These are phyloP conservation scores for Ambrosia hybrid DNA, from an alignment of 140 eudicot genomes.

Conservation along the genomic window DNA sequence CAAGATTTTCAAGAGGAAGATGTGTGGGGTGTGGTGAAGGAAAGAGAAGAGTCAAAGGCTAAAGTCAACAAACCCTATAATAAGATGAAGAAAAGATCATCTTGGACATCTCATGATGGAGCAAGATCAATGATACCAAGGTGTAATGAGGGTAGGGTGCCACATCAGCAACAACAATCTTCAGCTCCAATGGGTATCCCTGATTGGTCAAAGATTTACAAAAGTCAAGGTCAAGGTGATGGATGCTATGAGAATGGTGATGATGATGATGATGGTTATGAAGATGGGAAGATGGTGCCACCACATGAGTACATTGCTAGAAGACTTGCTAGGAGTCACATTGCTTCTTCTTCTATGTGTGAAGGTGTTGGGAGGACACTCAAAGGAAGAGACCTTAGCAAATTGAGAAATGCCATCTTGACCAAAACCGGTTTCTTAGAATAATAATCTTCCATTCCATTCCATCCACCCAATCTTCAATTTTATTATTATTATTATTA, in stretches of 20 bases:
- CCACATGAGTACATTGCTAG: slow-evolving; percentile 82
- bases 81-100: slow-evolving; percentile 31
- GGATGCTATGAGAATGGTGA: slow-evolving; percentile 26
- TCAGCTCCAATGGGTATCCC: slow-evolving; percentile 64
- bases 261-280: slow-evolving; percentile 35
- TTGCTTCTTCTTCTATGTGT: slow-evolving; percentile 68
- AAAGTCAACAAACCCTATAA: slow-evolving; percentile 42
- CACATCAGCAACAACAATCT: slow-evolving; percentile 50
- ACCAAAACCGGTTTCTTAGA: slow-evolving; percentile 82
- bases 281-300: slow-evolving; percentile 58
- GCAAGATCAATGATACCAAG: slow-evolving; percentile 38
- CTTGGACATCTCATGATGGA: slow-evolving; percentile 33
- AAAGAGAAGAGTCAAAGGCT: slow-evolving; percentile 42
- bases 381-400: slow-evolving; percentile 84
- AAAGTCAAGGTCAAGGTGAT: slow-evolving; percentile 35
- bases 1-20: slow-evolving; percentile 78
- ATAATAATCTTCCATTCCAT: slow-evolving; percentile 9
- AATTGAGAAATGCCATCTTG: slow-evolving; percentile 69
- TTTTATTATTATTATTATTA: slow-evolving; percentile 3
- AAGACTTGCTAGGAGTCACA: slow-evolving; percentile 58
- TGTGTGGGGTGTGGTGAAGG: slow-evolving; percentile 54
- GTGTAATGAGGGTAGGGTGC: slow-evolving; percentile 36
- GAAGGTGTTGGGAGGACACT: slow-evolving; percentile 90
- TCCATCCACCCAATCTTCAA: slow-evolving; percentile 14
- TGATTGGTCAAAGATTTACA: slow-evolving; percentile 63